Conservation (phyloP, 139 green algal genomes). For the Micromonas pusilla region DNA sequence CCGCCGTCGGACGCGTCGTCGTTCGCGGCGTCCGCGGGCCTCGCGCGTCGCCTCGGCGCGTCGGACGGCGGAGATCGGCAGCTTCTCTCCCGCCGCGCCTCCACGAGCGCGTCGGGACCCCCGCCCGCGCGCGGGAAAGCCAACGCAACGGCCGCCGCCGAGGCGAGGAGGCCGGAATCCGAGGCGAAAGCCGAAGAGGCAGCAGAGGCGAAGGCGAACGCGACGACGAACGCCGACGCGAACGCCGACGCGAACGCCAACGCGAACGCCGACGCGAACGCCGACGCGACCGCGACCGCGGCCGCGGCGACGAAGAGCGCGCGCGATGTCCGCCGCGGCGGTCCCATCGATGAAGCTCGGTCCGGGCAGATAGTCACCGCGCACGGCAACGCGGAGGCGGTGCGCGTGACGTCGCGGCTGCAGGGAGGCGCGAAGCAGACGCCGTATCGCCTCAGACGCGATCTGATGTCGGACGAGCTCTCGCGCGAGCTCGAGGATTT, state of each 20-base stretch:
- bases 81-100: too few species aligned
- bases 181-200: background rate
- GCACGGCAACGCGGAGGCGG: background rate
- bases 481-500: constrained; percentile 41
- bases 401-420: constrained; percentile 20
- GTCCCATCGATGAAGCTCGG: too few species aligned
- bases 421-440: background rate
- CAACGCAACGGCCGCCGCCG: background rate
- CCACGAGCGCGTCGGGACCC: background rate
- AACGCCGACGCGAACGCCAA: background rate
- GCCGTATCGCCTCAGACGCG: constrained; percentile 33
- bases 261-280: background rate
- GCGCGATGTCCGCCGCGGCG: too few species aligned
- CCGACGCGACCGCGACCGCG: constrained; percentile 5
- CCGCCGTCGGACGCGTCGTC: background rate
- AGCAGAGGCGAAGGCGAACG: background rate
- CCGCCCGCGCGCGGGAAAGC: background rate
- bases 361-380: too few species aligned
- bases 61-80: too few species aligned
- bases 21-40: background rate
- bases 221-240: background rate
- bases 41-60: too few species aligned
- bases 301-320: too few species aligned
- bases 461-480: constrained; percentile 32
- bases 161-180: background rate